Base-by-base conservation (phyloP, 768 basidiomycete species). In the Lentinula sp. region DNA sequence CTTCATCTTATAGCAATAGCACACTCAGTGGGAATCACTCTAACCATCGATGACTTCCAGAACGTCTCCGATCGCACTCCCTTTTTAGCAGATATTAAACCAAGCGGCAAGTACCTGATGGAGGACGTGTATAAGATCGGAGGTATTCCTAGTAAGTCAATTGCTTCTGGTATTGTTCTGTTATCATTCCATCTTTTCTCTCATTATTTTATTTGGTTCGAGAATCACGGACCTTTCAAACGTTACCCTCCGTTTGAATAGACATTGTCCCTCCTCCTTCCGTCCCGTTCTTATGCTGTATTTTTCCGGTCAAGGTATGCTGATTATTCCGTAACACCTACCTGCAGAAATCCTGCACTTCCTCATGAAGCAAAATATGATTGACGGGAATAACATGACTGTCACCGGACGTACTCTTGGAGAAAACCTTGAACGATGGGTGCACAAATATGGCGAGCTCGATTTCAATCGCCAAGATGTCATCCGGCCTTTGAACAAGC, bases 71-170 rank as follows among this genome's bases (percentile, higher is more conserved):
- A 99, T 72, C 85, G 90, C 50, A 86, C 82, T 1, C 97, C 97
- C 9, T 96, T 98, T 83, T 80, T 98, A 64, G 95, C 96, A 23
- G 92, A 99, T 74, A 84, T 99, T 65, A 97, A 95, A 71, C 97
- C 97, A 0, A 94, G 92, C 64, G 97, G 97, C 41, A 95, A 95
- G 75, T 98, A 98, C 79, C 93, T 98, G 67, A 97, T 98, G 94
- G 95, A 95, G 74, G 92, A 98, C 69, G 86, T 99, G 8, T 86
- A 92, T 82, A 92, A 90, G 72, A 87, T 98, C 61, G 97, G 97
- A 59, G 97, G 96, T 60, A 95, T 95, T 66, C 96, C 97, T 4
- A 91, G 95, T 96, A 74, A 63, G 90, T 79, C 8, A 53, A 43
- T 49, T 59, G 46, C 57, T n/a, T 35, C 18, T 59, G 37, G n/a